Conservation (phyloP, 306 rosid species). For the Fragaria nilgerrensis region DNA sequence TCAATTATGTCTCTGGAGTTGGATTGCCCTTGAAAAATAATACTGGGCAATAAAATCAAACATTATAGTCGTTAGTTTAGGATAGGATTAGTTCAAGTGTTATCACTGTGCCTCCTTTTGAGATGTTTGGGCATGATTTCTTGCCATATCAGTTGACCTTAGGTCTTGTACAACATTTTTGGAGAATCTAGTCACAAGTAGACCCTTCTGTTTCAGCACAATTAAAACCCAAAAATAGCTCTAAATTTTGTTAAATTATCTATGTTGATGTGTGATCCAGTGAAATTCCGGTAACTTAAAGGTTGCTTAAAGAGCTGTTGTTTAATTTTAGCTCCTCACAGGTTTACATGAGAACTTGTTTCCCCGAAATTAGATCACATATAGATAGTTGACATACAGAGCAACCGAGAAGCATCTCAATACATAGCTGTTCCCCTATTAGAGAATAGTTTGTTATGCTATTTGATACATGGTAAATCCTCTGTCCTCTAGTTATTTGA, state of each 20-base stretch:
- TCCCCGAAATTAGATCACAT: not conserved
- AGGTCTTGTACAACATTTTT: conserved; percentile 8
- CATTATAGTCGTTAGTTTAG: not conserved
- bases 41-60: conserved; percentile 5
- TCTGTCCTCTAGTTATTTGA: not conserved
- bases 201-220: not conserved
- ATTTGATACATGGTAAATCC: not conserved
- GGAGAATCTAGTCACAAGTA: conserved; percentile 1
- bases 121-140: not conserved
- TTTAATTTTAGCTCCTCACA: not conserved
- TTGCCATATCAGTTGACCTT: conserved; percentile 14
- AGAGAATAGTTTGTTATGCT: not conserved
- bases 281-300: not conserved
- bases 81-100: conserved; percentile 10
- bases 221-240: not conserved
- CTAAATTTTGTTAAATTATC: not conserved
- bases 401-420: not conserved
- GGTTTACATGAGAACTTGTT: not conserved
- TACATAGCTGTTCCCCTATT: not conserved
- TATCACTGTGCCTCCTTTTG: not conserved
- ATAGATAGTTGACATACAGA: not conserved
- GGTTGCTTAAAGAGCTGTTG: not conserved
- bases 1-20: conserved; percentile 37
- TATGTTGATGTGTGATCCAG: not conserved
- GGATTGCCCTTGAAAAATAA: conserved; percentile 20